These are phyloP conservation scores for Dittrichia graveolens DNA, from an alignment of 129 eudicot genomes.

Conservation along the genomic window DNA sequence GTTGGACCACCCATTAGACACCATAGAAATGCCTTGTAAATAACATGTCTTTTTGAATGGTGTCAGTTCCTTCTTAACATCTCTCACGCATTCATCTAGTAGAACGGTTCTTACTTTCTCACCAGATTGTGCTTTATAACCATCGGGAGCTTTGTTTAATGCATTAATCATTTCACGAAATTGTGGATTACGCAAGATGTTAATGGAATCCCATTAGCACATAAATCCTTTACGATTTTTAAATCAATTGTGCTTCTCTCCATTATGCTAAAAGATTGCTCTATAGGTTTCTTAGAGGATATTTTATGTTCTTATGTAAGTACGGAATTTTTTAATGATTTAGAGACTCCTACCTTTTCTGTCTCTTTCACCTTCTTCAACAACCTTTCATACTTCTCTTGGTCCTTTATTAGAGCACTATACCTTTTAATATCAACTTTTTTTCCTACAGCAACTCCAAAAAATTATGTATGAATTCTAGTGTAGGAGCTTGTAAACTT, in stretches of 20 bases:
- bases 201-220: conserved; percentile 5
- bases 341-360: background rate
- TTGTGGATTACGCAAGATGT: conserved; percentile 21
- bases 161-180: conserved; percentile 17
- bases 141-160: background rate
- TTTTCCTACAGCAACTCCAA: background rate
- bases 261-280: background rate
- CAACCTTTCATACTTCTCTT: background rate
- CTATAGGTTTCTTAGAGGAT: background rate
- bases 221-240: background rate
- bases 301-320: background rate
- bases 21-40: conserved; percentile 1
- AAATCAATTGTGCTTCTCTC: background rate
- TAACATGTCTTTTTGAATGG: conserved; percentile 1
- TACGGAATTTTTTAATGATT: background rate
- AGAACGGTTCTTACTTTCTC: conserved; percentile 19
- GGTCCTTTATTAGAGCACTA: background rate
- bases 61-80: background rate
- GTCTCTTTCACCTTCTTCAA: conserved; percentile 8
- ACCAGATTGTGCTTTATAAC: conserved; percentile 6
- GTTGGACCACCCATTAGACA: conserved; percentile 8
- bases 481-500: conserved; percentile 10
- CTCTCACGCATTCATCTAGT: conserved; percentile 27
- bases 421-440: background rate
- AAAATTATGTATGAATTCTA: too few species aligned